Evolutionary conservation across 345 rosid species (phyloP).

Genomic region (Populus nigra): DNA sequence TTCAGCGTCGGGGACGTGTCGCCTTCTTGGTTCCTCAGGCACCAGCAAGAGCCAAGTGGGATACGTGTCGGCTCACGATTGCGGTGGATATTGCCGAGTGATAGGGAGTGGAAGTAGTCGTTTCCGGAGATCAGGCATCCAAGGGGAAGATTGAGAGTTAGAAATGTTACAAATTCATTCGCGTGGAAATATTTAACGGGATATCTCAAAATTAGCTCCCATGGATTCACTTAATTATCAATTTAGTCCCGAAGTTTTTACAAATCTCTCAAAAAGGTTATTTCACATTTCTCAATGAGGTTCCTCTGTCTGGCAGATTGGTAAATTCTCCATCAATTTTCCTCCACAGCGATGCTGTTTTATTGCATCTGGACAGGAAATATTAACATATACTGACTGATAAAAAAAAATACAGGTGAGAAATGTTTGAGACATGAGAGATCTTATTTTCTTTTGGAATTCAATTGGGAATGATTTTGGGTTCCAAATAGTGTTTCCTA

Average conservation of each 20-base stretch:
- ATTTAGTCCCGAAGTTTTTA: not conserved
- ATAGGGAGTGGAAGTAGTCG: not conserved
- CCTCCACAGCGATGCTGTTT: not conserved
- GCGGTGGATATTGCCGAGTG: not conserved
- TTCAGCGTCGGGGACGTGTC: not conserved
- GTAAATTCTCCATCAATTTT: not conserved
- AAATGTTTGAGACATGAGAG: not conserved
- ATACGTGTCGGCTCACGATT: not conserved
- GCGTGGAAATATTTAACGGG: too few species aligned
- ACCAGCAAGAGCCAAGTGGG: not conserved
- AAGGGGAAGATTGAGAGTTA: too few species aligned
- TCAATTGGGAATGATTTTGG: too few species aligned
- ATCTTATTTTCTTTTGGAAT: too few species aligned
- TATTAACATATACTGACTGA: not conserved
- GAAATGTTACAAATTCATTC: too few species aligned
- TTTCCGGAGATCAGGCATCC: not conserved
- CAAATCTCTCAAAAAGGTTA: not conserved
- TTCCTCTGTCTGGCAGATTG: not conserved
- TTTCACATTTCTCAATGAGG: not conserved
- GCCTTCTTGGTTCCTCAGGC: not conserved
- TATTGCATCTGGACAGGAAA: not conserved
- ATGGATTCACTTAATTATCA: not conserved
- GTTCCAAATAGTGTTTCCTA: too few species aligned
- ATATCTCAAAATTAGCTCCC: not conserved
- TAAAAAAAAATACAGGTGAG: not conserved